Conservation (phyloP, 352 stramenopile species). For the Phytophthora colocasiae region DNA sequence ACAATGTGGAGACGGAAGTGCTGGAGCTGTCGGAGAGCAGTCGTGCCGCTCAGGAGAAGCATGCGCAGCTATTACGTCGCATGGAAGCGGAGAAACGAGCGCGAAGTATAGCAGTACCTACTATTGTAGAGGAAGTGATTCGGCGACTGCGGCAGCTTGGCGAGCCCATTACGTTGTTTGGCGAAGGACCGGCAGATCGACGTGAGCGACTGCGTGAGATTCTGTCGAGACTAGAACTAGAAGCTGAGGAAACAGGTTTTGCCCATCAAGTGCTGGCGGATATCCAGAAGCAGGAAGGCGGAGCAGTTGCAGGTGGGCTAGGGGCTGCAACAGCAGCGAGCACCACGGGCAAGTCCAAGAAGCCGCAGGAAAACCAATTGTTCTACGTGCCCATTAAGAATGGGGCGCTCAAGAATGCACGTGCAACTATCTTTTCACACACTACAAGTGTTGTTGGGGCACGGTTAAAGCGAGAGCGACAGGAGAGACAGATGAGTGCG, state of each 20-base stretch:
- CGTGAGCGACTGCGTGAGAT: constrained; percentile 93
- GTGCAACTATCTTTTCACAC: constrained; percentile 83
- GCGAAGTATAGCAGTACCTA: constrained; percentile 93
- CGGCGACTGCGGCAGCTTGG: constrained; percentile 89
- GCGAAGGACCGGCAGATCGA: constrained; percentile 94
- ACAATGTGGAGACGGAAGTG: constrained; percentile 83
- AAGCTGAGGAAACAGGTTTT: constrained; percentile 70
- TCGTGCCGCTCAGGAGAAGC: constrained; percentile 85
- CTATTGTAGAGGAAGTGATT: constrained; percentile 92
- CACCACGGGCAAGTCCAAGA: constrained; percentile 8
- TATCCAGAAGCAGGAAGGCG: constrained; percentile 49
- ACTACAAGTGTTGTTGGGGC: constrained; percentile 68
- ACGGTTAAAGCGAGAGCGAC: constrained; percentile 64
- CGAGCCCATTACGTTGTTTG: constrained; percentile 96
- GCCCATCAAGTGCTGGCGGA: constrained; percentile 66
- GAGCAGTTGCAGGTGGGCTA: constrained; percentile 11
- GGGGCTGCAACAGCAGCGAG: constrained; percentile 10
- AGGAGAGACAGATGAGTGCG: constrained; percentile 36
- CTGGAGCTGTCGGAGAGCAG: constrained; percentile 88
- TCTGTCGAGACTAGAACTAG: constrained; percentile 82
- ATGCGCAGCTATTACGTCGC: constrained; percentile 83
- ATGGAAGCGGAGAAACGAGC: constrained; percentile 94
- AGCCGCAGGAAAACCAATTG: constrained; percentile 68
- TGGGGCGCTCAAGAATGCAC: constrained; percentile 84
- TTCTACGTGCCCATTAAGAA: constrained; percentile 88